A percentile compares a stretch with the other conserved stretches of the same genome.
Conservation (phyloP, 2,329 filamentous ascomycete genomes). For the Aspergillus chevalieri region DNA sequence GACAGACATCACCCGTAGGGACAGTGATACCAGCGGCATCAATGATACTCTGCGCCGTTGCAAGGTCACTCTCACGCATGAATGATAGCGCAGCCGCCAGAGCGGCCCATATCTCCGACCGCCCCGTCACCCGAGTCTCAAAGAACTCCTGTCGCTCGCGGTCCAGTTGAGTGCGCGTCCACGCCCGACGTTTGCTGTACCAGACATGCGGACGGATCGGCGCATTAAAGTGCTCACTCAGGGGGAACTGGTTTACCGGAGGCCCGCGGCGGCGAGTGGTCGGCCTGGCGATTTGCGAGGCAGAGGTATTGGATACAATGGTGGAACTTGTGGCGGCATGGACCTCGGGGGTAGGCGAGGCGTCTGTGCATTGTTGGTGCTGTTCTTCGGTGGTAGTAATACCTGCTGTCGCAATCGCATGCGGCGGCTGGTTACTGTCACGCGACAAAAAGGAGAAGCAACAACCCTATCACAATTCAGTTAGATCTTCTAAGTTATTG, state of each 20-base stretch:
- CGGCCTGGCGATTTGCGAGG: conserved; percentile 8
- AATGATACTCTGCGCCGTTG: conserved; percentile 72
- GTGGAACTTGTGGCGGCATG: conserved; percentile 8
- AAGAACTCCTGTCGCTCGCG: conserved; percentile 78
- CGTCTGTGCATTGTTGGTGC: conserved; percentile 14
- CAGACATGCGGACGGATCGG: conserved; percentile 62
- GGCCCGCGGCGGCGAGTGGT: conserved; percentile 10
- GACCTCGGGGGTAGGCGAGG: conserved; percentile 10
- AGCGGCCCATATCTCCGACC: conserved; percentile 72
- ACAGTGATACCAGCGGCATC: conserved; percentile 70
- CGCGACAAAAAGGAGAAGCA: conserved; percentile 33
- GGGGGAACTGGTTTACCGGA: conserved; percentile 16
- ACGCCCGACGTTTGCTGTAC: conserved; percentile 57
- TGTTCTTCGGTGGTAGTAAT: too few relatives aligned
- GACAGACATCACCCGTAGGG: conserved; percentile 64
- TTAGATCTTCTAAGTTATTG: background rate
- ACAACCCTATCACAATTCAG: conserved; percentile 28
- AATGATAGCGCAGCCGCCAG: conserved; percentile 62
- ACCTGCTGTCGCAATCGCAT: conserved; percentile 12
- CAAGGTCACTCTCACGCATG: conserved; percentile 57
- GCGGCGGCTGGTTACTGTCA: conserved; percentile 21
- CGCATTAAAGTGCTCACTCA: conserved; percentile 61
- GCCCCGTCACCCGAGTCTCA: conserved; percentile 76
- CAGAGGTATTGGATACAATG: conserved; percentile 8
- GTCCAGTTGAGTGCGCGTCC: conserved; percentile 64